phyloP scores from a whole-genome alignment of 2,329 filamentous ascomycete species.

The Bipolaris zeicola region DNA sequence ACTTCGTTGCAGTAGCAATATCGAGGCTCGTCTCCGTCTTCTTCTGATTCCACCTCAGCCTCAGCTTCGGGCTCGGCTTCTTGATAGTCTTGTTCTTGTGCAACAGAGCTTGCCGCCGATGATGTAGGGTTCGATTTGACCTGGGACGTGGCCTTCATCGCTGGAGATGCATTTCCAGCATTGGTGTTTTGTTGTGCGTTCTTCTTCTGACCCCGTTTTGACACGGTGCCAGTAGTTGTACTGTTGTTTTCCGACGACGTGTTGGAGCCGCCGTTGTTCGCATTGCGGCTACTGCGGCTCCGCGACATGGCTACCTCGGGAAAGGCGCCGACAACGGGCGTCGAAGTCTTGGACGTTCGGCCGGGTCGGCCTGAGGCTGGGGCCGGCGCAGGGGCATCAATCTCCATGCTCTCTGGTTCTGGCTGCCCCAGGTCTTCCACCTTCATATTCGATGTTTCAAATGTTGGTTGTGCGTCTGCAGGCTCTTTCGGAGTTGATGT shows the following conservation, averaged over 20 bases:
- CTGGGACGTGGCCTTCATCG: conserved; percentile 28
- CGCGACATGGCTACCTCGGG: conserved; percentile 50
- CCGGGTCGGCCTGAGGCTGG: conserved; percentile 46
- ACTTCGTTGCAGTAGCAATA: conserved; percentile 71
- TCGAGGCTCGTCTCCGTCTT: conserved; percentile 58
- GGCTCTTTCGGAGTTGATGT: conserved; percentile 40
- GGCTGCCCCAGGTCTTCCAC: conserved; percentile 57
- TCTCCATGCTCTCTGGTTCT: conserved; percentile 50
- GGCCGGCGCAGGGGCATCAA: conserved; percentile 37
- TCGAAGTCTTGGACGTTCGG: conserved; percentile 55
- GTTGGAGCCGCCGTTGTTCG: conserved; percentile 43
- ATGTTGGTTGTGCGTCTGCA: conserved; percentile 25
- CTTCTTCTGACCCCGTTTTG: conserved; percentile 48
- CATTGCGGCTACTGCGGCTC: conserved; percentile 51
- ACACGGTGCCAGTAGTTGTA: conserved; percentile 38
- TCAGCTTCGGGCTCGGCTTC: conserved; percentile 40
- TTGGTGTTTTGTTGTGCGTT: conserved; percentile 27
- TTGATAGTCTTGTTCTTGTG: conserved; percentile 42
- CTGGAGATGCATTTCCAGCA: conserved; percentile 33
- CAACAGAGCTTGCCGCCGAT: conserved; percentile 40
- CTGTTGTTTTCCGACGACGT: conserved; percentile 50
- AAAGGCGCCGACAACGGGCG: conserved; percentile 53
- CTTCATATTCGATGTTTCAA: conserved; percentile 59
- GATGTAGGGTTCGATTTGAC: conserved; percentile 41
- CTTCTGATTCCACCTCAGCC: conserved; percentile 43